A percentile compares a stretch with the other conserved stretches of the same genome.
Evolutionary conservation across 805 yeast species (phyloP).

Genomic region (Clavispora fructus): DNA sequence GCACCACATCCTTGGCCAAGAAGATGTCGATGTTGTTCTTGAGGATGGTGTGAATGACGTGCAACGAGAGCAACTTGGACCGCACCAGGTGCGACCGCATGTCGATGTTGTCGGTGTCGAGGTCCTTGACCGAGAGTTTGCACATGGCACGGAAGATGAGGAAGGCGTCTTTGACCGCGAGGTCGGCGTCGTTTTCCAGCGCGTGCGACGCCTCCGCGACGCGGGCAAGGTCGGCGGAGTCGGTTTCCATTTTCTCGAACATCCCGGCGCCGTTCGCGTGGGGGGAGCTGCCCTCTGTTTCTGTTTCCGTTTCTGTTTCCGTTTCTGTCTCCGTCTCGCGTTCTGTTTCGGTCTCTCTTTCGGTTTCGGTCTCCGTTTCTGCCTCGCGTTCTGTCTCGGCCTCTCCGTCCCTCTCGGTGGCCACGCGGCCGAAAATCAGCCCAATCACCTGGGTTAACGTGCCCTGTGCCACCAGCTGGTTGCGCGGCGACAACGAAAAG

Average conservation of each 20-base stretch:
- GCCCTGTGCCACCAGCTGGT: conserved; percentile 94
- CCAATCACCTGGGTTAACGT: conserved; percentile 86
- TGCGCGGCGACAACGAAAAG: conserved; percentile 70
- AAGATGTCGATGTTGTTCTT: conserved; percentile 83
- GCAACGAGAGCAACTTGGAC: conserved; percentile 83
- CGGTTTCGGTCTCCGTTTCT: conserved; percentile 6
- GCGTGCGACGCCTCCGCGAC: conserved; percentile 44
- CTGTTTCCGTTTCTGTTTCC: no score
- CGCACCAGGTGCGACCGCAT: conserved; percentile 90
- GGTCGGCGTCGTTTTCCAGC: conserved; percentile 54
- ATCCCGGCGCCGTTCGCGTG: conserved; percentile 19
- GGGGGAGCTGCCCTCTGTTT: no score
- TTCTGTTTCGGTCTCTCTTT: conserved; percentile 28
- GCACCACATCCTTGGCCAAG: conserved; percentile 50
- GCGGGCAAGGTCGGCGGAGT: conserved; percentile 44
- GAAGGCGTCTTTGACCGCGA: conserved; percentile 84
- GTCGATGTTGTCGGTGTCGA: conserved; percentile 73
- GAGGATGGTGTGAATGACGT: conserved; percentile 79
- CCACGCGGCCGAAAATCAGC: conserved; percentile 70
- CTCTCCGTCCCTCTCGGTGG: conserved; percentile 15
- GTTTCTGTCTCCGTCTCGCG: no score
- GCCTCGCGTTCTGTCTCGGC: conserved; percentile 7
- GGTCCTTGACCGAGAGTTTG: conserved; percentile 77
- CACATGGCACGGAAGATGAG: conserved; percentile 92
- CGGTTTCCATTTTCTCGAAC: conserved; percentile 55